Conservation (phyloP, 2,329 filamentous ascomycete species). For the Lecanicillium sp. region DNA sequence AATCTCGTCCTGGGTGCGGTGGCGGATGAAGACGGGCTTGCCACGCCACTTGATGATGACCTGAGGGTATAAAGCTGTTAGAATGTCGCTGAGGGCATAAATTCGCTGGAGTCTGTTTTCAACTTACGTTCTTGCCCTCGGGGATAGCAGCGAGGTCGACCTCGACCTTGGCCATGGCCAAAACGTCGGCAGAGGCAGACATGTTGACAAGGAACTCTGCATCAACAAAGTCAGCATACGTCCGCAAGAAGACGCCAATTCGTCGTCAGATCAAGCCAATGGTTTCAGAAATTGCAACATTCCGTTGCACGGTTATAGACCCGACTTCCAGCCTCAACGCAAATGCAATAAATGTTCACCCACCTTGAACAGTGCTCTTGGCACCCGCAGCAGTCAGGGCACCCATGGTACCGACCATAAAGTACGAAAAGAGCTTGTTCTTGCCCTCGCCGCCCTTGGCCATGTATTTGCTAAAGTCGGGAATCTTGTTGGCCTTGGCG, state of each 20-base stretch:
- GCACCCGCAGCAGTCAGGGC: conserved; percentile 86
- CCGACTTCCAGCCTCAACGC: too few species aligned
- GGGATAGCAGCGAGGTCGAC: conserved; percentile 87
- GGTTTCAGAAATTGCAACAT: too few species aligned
- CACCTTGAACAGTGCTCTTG: conserved; percentile 98
- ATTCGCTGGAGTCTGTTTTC: conserved; percentile 1
- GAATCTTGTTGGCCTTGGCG: conserved; percentile 59
- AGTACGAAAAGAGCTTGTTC: conserved; percentile 89
- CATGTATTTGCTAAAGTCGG: conserved; percentile 83
- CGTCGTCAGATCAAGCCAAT: neutral
- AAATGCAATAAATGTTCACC: conserved; percentile 27
- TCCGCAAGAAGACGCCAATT: conserved; percentile 2
- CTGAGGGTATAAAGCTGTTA: conserved; percentile 30
- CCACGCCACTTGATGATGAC: conserved; percentile 99
- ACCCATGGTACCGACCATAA: conserved; percentile 96
- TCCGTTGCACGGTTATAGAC: too few species aligned
- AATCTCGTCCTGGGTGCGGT: conserved; percentile 91
- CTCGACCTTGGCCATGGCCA: conserved; percentile 99
- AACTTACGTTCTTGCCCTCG: conserved; percentile 95
- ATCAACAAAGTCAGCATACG: conserved; percentile 17
- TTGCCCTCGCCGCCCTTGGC: conserved; percentile 56
- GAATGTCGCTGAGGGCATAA: neutral
- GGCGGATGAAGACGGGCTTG: conserved; percentile 99
- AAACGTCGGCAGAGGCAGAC: conserved; percentile 95
- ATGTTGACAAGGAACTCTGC: conserved; percentile 99